Evolutionary conservation across 2,329 filamentous ascomycete species (phyloP), one percentile per base, ranked within the genome.

Genomic region (Eurotiales sp.): DNA sequence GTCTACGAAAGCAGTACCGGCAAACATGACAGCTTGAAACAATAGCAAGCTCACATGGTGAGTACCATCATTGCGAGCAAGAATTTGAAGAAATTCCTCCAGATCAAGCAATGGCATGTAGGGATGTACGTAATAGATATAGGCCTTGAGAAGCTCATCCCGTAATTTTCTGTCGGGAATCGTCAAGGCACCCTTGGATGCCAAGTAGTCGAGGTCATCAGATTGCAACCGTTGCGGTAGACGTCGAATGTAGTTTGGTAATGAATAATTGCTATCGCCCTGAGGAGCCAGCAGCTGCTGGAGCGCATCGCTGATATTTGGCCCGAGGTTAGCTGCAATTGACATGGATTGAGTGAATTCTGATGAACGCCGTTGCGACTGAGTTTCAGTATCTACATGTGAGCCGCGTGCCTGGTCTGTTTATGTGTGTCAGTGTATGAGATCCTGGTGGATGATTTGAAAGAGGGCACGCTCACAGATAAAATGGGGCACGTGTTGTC

Each of bases 1-100:
- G 60, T 93, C 89, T 52, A 96, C 85, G 66, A 93, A 96, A 0
- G 91, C 90, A 2, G 88, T 88, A 1, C 88, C 90, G 1, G 90
- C 86, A 66, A 96, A 97, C 89, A 96, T 95, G 62, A 96, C 86
- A 10, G 91, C 88, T 65, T 96, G 92, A 69, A 95, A 96, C 2
- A 96, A 75, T 53, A 96, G 81, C 60, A 97, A 74, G 72, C 91
- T 96, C 62, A 90, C 79, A 64, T 84, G 85, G 59, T 82, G 78
- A 42, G 80, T 77, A 12, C 87, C 88, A 65, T 93, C 86, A 79
- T 65, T 82, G 71, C 66, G 83, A 69, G 63, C 85, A 63, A 74
- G 88, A 2, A 68, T 68, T 50, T 68, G 67, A 8, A 85, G 63
- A 52, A 85, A 81, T 27, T 84, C 81, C 56, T 83, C 77, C 43